Percentiles rank a stretch among this genome's conserved stretches.
phyloP scores from a whole-genome alignment of 768 basidiomycete genomes.

The Grammothele lineata region DNA sequence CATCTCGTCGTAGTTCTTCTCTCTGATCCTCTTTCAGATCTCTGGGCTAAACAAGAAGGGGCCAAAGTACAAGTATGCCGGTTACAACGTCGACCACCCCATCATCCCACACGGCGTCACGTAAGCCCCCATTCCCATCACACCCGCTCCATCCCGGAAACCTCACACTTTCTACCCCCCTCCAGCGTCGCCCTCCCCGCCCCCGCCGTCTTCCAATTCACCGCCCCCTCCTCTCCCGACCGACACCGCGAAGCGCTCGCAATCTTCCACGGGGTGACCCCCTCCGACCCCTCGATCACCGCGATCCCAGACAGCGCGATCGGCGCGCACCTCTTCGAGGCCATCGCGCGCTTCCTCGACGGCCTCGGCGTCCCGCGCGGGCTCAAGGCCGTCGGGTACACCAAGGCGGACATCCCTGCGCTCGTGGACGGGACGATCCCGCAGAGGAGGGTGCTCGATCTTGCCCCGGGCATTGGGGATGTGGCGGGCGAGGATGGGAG shows the following conservation, averaged over 20 bases:
- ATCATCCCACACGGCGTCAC: constrained; percentile 93
- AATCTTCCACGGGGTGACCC: constrained; percentile 67
- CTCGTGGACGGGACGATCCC: constrained; percentile 92
- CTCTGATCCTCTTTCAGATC: constrained; percentile 45
- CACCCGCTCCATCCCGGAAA: not conserved
- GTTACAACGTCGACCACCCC: constrained; percentile 79
- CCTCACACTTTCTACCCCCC: not conserved
- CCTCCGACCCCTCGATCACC: constrained; percentile 65
- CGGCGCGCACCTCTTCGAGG: constrained; percentile 75
- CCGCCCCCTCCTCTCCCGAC: constrained; percentile 87
- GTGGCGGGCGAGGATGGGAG: constrained; percentile 78
- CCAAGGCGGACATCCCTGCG: constrained; percentile 55
- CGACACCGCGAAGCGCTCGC: constrained; percentile 87
- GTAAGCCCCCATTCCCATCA: constrained; percentile 27
- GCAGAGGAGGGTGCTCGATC: constrained; percentile 86
- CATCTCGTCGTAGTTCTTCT: not conserved
- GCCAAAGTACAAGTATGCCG: constrained; percentile 87
- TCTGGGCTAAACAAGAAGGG: constrained; percentile 94
- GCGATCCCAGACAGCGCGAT: constrained; percentile 77
- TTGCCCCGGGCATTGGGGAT: constrained; percentile 88
- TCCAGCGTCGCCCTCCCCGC: constrained; percentile 81
- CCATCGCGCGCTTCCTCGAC: constrained; percentile 86
- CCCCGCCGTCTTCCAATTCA: constrained; percentile 94
- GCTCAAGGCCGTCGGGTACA: constrained; percentile 78
- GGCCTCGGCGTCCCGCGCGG: constrained; percentile 82